Evolutionary conservation across 2,329 filamentous ascomycete species (phyloP), one percentile per base, ranked within the genome.

Genomic region (Septoria linicola): DNA sequence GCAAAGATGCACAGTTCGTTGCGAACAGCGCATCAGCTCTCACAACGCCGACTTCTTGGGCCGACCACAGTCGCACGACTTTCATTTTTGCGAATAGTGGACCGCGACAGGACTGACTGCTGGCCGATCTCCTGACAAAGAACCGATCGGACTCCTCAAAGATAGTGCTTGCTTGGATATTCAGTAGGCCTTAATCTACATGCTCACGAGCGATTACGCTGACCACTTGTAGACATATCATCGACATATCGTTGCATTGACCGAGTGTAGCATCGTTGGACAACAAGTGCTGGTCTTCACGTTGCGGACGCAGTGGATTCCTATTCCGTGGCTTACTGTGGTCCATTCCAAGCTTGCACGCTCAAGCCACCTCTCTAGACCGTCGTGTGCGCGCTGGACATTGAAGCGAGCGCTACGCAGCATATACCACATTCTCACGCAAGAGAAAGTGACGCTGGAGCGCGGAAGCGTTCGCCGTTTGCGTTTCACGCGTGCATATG

Each of bases 11-110:
- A 21, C 44, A 23, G 21, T 19, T 48, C 21, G 13, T 7, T 20
- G 42, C 19, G 35, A 39, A 23, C 51, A 40, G 35, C 51, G 51
- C 46, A 46, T 49, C 46, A 19, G n/a, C 41, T 46, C 36, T 46
- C 51, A 49, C 45, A 6, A 47, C 51, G 17, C 42, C 41, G 19
- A 31, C 36, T 20, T 32, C 17, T 23, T 17, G 41, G 16, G 6
- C 8, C 11, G 34, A 41, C 16, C 3, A 16, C 36, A 42, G 43
- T 34, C 19, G 39, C 50, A 41, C 17, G 19, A 21, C 21, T 42
- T 20, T 37, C 41, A 20, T 27, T 52, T 35, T 35, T 19, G 37
- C 27, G 16, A 34, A 41, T 10, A 35, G 13, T 41, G 10, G 39
- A n/a, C 11, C 23, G 21, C n/a, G 23, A 23, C 25, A 42, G 11